A percentile compares a stretch with the other conserved stretches of the same genome.
Conservation (phyloP, 2,329 filamentous ascomycete genomes). For the Aspergillus tamarii region DNA sequence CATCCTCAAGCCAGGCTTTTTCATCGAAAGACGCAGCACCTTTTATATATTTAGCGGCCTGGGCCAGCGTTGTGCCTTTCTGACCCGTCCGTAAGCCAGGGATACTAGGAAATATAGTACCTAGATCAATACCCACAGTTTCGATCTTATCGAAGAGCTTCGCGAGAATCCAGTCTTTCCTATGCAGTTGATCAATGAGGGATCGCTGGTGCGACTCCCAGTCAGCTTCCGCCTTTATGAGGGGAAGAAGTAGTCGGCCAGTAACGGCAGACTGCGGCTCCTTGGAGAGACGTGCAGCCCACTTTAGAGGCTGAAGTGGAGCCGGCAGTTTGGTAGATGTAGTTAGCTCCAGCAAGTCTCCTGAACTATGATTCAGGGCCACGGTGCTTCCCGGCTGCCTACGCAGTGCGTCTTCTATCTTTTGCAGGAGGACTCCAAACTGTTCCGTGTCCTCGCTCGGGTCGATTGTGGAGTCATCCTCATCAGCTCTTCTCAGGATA, state of each 20-base stretch:
- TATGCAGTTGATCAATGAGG: constrained; percentile 54
- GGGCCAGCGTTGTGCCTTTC: constrained; percentile 51
- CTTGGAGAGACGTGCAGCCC: constrained; percentile 54
- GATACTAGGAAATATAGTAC: constrained; percentile 59
- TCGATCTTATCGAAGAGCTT: constrained; percentile 64
- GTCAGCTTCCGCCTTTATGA: constrained; percentile 53
- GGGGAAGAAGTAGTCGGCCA: constrained; percentile 55
- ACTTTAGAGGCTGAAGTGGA: constrained; percentile 57
- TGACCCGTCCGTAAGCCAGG: constrained; percentile 50
- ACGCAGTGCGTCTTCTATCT: constrained; percentile 54
- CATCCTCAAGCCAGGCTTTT: constrained; percentile 46
- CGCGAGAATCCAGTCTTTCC: constrained; percentile 62
- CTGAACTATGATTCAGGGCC: constrained; percentile 32
- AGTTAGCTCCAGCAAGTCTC: constrained; percentile 47
- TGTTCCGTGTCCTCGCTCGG: constrained; percentile 61
- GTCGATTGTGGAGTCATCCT: constrained; percentile 60
- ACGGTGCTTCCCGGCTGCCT: constrained; percentile 35
- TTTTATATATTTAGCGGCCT: constrained; percentile 57
- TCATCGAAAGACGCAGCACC: constrained; percentile 60
- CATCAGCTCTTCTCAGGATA: constrained; percentile 54
- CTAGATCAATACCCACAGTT: constrained; percentile 57
- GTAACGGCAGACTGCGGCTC: constrained; percentile 48
- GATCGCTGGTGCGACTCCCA: constrained; percentile 52
- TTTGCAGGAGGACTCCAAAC: constrained; percentile 58
- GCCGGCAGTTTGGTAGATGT: constrained; percentile 56